phyloP scores from a whole-genome alignment of 31 red algal species.

The Endocladia muricata region DNA sequence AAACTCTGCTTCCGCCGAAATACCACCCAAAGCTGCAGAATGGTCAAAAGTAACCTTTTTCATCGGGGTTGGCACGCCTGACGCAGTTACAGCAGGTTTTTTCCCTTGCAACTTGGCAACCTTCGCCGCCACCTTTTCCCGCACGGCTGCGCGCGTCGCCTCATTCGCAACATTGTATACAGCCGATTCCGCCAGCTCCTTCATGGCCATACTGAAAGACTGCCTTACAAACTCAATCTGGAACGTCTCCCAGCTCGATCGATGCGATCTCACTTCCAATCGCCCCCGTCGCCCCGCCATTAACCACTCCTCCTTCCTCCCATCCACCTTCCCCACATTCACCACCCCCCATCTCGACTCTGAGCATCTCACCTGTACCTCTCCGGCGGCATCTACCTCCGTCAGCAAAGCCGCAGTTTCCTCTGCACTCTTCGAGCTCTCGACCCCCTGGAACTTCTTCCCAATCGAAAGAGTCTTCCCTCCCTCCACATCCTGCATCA shows the following conservation, averaged over 20 bases:
- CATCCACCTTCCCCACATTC: not conserved
- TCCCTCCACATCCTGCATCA: not conserved
- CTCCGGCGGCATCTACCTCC: not conserved
- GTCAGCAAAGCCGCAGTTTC: not conserved
- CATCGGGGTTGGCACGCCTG: not conserved
- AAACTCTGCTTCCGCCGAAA: too few relatives aligned
- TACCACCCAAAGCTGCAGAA: conserved; percentile 43
- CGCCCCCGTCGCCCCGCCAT: conserved; percentile 68
- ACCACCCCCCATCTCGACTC: not conserved
- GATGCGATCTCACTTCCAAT: conserved; percentile 41
- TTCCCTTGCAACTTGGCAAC: conserved; percentile 2
- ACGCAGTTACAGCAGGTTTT: not conserved
- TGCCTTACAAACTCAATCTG: conserved; percentile 55
- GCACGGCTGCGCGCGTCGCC: conserved; percentile 5
- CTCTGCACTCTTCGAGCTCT: not conserved
- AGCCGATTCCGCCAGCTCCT: conserved; percentile 21
- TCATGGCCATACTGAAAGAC: conserved; percentile 36
- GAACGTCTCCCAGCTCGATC: conserved; percentile 52
- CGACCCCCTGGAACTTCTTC: not conserved
- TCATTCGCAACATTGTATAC: conserved; percentile 32
- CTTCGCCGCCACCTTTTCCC: conserved; percentile 27
- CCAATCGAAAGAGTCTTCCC: not conserved
- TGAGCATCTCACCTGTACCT: not conserved
- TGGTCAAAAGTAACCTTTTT: conserved; percentile 23
- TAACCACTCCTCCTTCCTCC: conserved; percentile 28